Evolutionary conservation across 257 asterid genomes (phyloP), one percentile per base, ranked within the genome.

Genomic region (Buddleja alternifolia): DNA sequence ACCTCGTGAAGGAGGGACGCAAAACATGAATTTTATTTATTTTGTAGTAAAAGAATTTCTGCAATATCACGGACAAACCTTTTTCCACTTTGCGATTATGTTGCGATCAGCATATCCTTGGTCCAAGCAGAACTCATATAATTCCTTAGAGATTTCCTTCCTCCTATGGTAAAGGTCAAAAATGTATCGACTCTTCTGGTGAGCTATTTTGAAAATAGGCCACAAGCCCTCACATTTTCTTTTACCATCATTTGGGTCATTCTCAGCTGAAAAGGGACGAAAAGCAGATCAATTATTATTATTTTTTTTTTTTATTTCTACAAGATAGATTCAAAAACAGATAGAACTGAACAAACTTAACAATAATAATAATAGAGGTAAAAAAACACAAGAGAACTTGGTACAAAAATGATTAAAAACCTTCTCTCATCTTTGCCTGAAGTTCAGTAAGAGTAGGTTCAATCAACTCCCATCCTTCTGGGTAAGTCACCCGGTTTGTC

Each of bases 371-470:
- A 23, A 37, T 34, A 40, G 10, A 48, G 41, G 11, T 21, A 63
- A 19, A 7, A 24, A 1, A 4, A 41, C 42, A 47, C 14, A 29
- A 29, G 34, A 29, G 34, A 29, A 17, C 39, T 32, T 39, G 41
- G 39, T 1, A 50, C 19, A 52, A 21, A n/a, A 29, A 20, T 41
- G 55, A 14, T 12, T 36, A 63, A 60, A 51, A 55, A 90, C 97
- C 96, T 87, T 92, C 98, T 77, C 98, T 87, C 98, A 92, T 92
- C 76, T 87, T 89, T 10, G 90, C 95, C 78, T 89, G 96, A 5
- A 92, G 82, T 56, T 92, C 98, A 66, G 53, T 80, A n/a, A 92
- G 90, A 16, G 95, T 92, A 29, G 98, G 98, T 70, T 92, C 98
- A 70, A 92, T 89, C 80, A 92, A 73, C 73, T 92, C 95, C 98